Evolutionary conservation across 2,329 filamentous ascomycete genomes (phyloP).

Genomic region (Sporothrix phasma): DNA sequence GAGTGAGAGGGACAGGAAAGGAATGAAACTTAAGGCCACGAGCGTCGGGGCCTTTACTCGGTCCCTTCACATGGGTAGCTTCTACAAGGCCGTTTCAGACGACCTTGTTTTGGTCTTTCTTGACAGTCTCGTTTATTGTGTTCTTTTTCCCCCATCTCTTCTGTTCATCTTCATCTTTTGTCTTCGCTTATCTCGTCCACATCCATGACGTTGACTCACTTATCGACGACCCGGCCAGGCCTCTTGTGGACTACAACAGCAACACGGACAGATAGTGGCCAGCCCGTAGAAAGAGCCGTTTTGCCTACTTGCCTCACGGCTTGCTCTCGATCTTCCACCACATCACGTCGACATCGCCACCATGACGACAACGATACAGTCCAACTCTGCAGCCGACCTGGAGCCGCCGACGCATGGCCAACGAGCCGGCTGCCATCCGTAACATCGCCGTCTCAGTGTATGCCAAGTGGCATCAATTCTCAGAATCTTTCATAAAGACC

Average conservation of each 20-base stretch:
- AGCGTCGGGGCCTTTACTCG: not conserved
- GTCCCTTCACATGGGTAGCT: not conserved
- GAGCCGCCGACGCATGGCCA: conserved; percentile 12
- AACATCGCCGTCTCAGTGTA: conserved; percentile 8
- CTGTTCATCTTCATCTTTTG: not conserved
- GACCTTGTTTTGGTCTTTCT: not conserved
- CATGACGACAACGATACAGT: not conserved
- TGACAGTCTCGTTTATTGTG: not conserved
- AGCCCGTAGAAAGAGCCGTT: too few species aligned
- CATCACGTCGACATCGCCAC: not conserved
- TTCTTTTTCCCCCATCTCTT: too few species aligned
- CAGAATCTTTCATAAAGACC: too few species aligned
- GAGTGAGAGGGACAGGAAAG: not conserved
- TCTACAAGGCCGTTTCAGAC: not conserved
- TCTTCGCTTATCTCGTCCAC: too few species aligned
- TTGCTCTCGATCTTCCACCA: too few species aligned
- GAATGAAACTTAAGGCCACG: not conserved
- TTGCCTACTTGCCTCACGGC: too few species aligned
- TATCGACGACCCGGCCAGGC: too few species aligned
- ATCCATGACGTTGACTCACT: too few species aligned
- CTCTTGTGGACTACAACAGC: too few species aligned
- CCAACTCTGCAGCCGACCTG: conserved; percentile 9
- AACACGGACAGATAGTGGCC: too few species aligned
- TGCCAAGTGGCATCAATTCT: not conserved
- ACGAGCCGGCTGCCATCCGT: conserved; percentile 7